Conservation (phyloP, 176 grass and related monocot species). For the Zoysia pacifica region DNA sequence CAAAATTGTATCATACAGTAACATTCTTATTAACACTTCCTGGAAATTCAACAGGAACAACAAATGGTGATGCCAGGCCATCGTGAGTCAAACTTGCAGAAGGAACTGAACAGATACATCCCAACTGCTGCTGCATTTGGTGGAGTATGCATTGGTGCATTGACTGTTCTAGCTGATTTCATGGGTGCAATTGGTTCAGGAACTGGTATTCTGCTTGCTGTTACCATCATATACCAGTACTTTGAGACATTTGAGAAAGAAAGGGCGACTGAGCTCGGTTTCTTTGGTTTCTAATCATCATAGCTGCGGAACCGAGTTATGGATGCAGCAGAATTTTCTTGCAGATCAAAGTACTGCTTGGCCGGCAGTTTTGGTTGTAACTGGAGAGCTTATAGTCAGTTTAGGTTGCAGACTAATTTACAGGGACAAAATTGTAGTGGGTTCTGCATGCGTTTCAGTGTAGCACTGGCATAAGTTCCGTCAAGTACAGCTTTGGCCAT, state of each 20-base stretch:
- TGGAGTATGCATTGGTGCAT: conserved; percentile 56
- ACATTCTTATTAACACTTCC: neutral
- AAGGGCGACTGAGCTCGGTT: conserved; percentile 53
- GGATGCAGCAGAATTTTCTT: conserved; percentile 22
- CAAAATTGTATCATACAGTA: neutral
- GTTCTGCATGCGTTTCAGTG: conserved; percentile 27
- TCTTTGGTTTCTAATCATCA: conserved; percentile 69
- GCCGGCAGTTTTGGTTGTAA: conserved; percentile 42
- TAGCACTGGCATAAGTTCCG: conserved; percentile 24
- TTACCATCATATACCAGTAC: conserved; percentile 61
- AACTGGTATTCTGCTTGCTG: conserved; percentile 59
- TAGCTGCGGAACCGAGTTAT: conserved; percentile 6
- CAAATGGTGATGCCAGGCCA: conserved; percentile 69
- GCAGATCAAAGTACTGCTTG: conserved; percentile 18
- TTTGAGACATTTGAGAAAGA: conserved; percentile 62
- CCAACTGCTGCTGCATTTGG: conserved; percentile 61
- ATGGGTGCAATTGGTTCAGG: conserved; percentile 65
- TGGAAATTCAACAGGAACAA: conserved; percentile 50
- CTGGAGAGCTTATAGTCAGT: conserved; percentile 54
- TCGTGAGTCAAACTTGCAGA: conserved; percentile 58
- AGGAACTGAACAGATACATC: conserved; percentile 61
- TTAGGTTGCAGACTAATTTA: conserved; percentile 49
- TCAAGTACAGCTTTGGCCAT: conserved; percentile 19
- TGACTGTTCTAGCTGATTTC: conserved; percentile 60
- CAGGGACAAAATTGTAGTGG: conserved; percentile 40